These are phyloP conservation scores for Botrytis elliptica DNA, from an alignment of 2,329 filamentous ascomycete species.

Conservation along the genomic window DNA sequence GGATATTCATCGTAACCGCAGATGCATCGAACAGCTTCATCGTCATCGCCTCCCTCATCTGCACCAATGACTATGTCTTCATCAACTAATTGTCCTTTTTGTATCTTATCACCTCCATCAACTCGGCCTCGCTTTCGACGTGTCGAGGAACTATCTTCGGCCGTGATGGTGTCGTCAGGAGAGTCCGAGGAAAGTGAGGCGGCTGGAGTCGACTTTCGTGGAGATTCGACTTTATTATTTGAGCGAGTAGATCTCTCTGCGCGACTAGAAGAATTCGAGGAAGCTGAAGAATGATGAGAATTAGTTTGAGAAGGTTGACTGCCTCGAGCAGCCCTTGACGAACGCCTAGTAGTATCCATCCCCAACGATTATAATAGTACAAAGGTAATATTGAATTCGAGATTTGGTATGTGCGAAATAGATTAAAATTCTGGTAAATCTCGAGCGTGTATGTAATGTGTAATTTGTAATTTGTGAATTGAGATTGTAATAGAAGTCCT, in stretches of 20 bases:
- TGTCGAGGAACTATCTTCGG: conserved; percentile 66
- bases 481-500: conserved; percentile 24
- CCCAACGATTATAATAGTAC: conserved; percentile 32
- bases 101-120: conserved; percentile 37
- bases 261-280: conserved; percentile 74
- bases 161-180: conserved; percentile 55
- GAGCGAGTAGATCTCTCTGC: conserved; percentile 72
- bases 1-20: conserved; percentile 95
- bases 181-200: conserved; percentile 70
- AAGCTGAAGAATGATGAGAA: conserved; percentile 74
- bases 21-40: conserved; percentile 93
- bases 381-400: conserved; percentile 7
- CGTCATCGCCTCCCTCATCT: conserved; percentile 73
- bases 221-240: conserved; percentile 70
- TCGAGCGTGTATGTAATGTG: conserved; percentile 17
- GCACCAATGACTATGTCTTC: conserved; percentile 54
- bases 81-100: conserved; percentile 52
- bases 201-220: conserved; percentile 71
- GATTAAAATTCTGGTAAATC: conserved; percentile 7
- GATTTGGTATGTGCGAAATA: neutral
- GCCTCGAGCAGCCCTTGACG: conserved; percentile 86
- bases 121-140: conserved; percentile 72
- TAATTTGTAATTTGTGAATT: conserved; percentile 16
- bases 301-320: conserved; percentile 67
- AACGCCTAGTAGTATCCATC: conserved; percentile 68